Evolutionary conservation across 139 green algal genomes (phyloP), one percentile per base, ranked within the genome.

Genomic region (Cymbomonas tetramitiformis): DNA sequence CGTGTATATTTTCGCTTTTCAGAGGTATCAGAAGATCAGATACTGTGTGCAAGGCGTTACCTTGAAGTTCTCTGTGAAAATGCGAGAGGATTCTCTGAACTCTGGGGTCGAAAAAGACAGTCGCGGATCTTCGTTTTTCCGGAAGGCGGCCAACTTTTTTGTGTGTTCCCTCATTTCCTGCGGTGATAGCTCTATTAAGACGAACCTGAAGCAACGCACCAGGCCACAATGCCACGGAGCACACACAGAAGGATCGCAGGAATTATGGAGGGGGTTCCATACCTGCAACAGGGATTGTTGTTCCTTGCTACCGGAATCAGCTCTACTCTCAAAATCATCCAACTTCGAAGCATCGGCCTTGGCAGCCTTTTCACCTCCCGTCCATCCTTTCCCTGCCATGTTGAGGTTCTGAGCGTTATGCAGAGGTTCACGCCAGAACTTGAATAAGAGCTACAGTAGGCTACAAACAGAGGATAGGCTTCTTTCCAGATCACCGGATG

Each of bases 91-190:
- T 44, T 93, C 85, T 64, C 90, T 93, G 75, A 95, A 95, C 69
- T 94, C 87, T 3, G 87, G 86, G 8, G 87, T 95, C 24, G 79
- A 86, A 53, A 95, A 95, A 28, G 73, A 89, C 1, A 95, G 68
- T 4, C 87, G 64, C 0, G 87, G 87, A 60, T 95, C 87, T 58
- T 93, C 83, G 48, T 88, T 77, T 56, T 83, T 76, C 6, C 77
- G 64, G 58, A 83, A 63, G 8, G 93, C 78, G 65, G 92, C 78
- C 34, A 95, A 64, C 83, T 92, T 90, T 38, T 93, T 86, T 9
- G 89, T 65, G 51, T 94, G 83, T 7, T 73, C 53, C 36, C 75
- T 59, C 84, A 94, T 92, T 66, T 95, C 86, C 1, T 80, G 65
- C 4, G 94, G 63, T n/a, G n/a, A n/a, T n/a, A n/a, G n/a, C n/a